These are phyloP conservation scores for Penicillium olsonii DNA, from an alignment of 2,329 filamentous ascomycete species.

Conservation along the genomic window DNA sequence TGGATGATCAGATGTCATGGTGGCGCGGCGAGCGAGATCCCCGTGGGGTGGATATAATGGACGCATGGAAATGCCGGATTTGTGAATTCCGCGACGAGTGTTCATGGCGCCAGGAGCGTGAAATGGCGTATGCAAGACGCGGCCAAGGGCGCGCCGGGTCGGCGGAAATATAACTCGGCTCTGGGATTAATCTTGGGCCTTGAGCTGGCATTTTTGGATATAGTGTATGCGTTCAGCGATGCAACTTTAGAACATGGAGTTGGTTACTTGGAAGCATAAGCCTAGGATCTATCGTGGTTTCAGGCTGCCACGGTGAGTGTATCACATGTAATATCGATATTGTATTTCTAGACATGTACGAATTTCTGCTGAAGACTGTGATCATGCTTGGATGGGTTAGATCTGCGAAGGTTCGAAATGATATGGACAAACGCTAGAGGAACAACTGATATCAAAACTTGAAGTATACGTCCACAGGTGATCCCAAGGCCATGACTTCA, in stretches of 20 bases:
- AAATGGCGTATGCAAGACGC: slow-evolving; percentile 55
- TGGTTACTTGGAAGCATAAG: slow-evolving; percentile 1
- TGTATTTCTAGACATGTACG: neutral
- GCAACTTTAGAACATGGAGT: neutral
- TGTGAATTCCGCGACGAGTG: slow-evolving; percentile 84
- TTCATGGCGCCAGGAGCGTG: slow-evolving; percentile 72
- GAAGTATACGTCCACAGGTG: no score
- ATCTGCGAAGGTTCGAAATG: no score
- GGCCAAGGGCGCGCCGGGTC: slow-evolving; percentile 26
- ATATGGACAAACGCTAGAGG: no score
- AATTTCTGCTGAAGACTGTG: neutral
- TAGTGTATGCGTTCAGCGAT: neutral
- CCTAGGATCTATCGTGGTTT: neutral
- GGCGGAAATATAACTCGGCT: slow-evolving; percentile 10
- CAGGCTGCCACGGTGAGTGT: neutral
- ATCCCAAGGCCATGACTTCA: neutral
- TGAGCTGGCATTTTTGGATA: neutral
- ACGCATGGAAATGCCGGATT: slow-evolving; percentile 82
- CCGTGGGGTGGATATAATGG: slow-evolving; percentile 75
- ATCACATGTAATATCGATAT: neutral
- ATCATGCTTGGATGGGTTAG: no score
- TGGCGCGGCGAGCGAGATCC: slow-evolving; percentile 77
- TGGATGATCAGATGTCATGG: slow-evolving; percentile 75
- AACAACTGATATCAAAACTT: no score
- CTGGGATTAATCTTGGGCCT: neutral